A percentile compares a stretch with the other conserved stretches of the same genome.
Conservation (phyloP, 805 yeast genomes). For the Candida insectorum region DNA sequence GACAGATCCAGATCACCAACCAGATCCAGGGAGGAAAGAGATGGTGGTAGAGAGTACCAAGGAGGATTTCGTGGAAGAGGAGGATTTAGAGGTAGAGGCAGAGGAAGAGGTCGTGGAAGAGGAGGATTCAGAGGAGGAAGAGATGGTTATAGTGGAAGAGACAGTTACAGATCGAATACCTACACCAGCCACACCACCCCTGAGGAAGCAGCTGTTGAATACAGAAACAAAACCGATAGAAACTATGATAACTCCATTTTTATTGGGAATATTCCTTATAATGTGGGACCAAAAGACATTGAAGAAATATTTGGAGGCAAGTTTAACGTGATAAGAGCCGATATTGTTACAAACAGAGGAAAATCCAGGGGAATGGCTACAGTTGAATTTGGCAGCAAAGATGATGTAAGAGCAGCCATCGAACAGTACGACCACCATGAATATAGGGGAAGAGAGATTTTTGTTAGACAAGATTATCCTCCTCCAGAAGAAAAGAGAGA, state of each 20-base stretch:
- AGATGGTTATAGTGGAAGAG: constrained; percentile 19
- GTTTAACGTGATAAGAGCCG: constrained; percentile 68
- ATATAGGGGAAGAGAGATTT: constrained; percentile 72
- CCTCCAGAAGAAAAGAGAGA: constrained; percentile 49
- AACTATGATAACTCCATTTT: constrained; percentile 68
- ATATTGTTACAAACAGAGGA: constrained; percentile 73
- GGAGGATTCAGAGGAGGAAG: constrained; percentile 18
- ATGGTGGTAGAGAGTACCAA: constrained; percentile 18
- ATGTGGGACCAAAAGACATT: constrained; percentile 55
- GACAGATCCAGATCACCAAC: constrained; percentile 10
- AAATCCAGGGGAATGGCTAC: constrained; percentile 89
- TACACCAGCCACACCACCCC: constrained; percentile 4
- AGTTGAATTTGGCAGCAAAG: constrained; percentile 69
- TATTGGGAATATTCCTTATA: constrained; percentile 71
- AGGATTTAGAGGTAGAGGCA: constrained; percentile 16
- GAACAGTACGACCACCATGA: constrained; percentile 60
- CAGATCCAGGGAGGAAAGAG: constrained; percentile 9
- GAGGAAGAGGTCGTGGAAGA: constrained; percentile 22
- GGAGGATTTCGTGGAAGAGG: constrained; percentile 18
- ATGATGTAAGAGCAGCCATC: constrained; percentile 71
- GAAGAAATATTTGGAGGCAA: constrained; percentile 53
- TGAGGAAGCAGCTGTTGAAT: constrained; percentile 29
- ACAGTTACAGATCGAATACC: constrained; percentile 2
- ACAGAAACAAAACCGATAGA: constrained; percentile 41
- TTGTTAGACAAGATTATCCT: constrained; percentile 88